A percentile compares a stretch with the other conserved stretches of the same genome.
Conservation (phyloP, 345 rosid species). For the Lepidium sativum region DNA sequence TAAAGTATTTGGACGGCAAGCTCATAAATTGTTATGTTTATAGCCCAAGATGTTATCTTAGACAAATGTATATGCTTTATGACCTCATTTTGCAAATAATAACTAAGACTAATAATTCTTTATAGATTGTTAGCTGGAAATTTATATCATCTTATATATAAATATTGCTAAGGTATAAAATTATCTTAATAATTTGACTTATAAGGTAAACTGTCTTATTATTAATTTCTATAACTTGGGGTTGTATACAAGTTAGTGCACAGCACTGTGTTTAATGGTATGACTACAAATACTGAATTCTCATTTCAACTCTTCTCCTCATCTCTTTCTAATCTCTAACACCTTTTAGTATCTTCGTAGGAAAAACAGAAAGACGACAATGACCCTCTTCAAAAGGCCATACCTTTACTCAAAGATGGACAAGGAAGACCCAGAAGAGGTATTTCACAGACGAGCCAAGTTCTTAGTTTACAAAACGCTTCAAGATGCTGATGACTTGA, state of each 20-base stretch:
- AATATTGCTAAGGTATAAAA: no score
- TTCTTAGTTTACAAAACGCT: conserved; percentile 72
- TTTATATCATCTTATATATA: no score
- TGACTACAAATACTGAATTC: conserved; percentile 33
- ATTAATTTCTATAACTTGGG: neutral
- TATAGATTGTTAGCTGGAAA: conserved; percentile 26
- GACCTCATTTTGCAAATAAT: neutral
- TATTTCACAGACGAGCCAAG: conserved; percentile 51
- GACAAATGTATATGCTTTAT: neutral
- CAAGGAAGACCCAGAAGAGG: conserved; percentile 68
- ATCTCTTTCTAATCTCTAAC: no score
- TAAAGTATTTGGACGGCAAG: neutral
- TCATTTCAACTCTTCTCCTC: neutral
- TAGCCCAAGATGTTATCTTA: neutral
- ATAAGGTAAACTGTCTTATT: no score
- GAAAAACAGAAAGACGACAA: conserved; percentile 12
- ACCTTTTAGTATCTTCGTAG: no score
- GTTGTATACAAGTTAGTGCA: no score
- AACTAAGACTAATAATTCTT: neutral
- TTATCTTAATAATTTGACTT: no score
- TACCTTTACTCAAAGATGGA: conserved; percentile 49
- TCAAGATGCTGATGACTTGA: conserved; percentile 31
- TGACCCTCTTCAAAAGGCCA: conserved; percentile 32
- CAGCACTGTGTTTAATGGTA: conserved; percentile 31
- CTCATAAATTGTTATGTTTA: neutral